Evolutionary conservation across 148 eudicot genomes (phyloP), one percentile per base, ranked within the genome.

Genomic region (Amaranthus cruentus): DNA sequence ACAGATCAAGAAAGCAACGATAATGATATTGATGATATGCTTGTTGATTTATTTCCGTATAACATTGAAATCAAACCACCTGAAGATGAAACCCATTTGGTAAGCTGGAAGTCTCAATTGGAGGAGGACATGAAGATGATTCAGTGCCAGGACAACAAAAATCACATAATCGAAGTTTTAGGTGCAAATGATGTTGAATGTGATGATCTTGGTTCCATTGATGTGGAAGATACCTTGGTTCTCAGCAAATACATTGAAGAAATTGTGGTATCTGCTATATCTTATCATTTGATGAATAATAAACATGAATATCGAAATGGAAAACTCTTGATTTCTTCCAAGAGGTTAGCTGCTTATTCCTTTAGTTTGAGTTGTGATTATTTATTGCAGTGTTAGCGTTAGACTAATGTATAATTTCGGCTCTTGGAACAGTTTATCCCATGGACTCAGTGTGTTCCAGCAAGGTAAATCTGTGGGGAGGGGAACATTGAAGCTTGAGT

Each of bases 101-200:
- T 89, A 38, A 89, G 88, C 83, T 91, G 98, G 98, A 90, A 89
- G 72, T 84, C 91, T 75, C 93, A 85, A 70, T 81, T 93, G 61
- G 94, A 91, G 77, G 85, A 87, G 82, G 98, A 90, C 81, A 89
- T 93, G 91, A 89, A 88, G 84, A 88, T 84, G 91, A 87, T 93
- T 28, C 89, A 89, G 68, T 83, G 75, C 75, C 92, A 91, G 75
- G 98, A 93, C 72, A 89, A 89, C 62, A 83, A 77, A 83, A 93
- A 93, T 80, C 98, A 93, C 77, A 88, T 93, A 15, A 79, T 71
- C 9, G 98, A 93, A 84, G 96, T 93, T 80, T 92, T 93, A 79
- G 88, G 89, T 6, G 89, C 89, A 57, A 93, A 93, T 81, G 98
- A 93, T 74, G 87, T 93, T 63, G 96, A 93, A 69, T 89, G 94